Evolutionary conservation across 306 rosid species (phyloP).

Genomic region (Hylodesmum podocarpum): DNA sequence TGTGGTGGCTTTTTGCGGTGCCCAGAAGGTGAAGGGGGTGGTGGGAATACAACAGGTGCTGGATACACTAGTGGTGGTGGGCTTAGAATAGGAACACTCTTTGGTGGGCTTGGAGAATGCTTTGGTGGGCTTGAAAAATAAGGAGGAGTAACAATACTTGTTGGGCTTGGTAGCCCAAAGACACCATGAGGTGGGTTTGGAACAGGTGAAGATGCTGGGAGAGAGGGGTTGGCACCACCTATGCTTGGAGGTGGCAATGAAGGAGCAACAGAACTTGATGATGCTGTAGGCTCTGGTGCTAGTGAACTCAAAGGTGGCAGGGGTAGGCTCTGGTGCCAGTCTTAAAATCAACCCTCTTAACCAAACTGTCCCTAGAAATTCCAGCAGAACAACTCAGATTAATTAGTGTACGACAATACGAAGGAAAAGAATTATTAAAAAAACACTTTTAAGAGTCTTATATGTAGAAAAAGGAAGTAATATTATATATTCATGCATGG

Average conservation of each 20-base stretch:
- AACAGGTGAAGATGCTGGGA: constrained; percentile 18
- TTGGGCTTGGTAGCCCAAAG: constrained; percentile 22
- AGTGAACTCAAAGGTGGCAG: constrained; percentile 51
- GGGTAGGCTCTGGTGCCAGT: too few species aligned
- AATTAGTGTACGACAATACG: too few species aligned
- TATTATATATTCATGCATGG: too few species aligned
- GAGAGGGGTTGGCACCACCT: constrained; percentile 1
- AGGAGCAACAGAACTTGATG: constrained; percentile 22
- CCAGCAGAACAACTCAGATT: too few species aligned
- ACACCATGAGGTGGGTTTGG: constrained; percentile 38
- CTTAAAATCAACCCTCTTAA: too few species aligned
- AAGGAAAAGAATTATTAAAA: too few species aligned
- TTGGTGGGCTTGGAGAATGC: constrained; percentile 41
- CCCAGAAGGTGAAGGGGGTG: constrained; percentile 44
- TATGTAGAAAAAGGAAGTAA: too few species aligned
- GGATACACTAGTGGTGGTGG: constrained; percentile 41
- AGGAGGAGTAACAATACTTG: constrained; percentile 31
- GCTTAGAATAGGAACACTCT: constrained; percentile 34
- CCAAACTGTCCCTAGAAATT: too few species aligned
- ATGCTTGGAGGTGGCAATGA: constrained; percentile 18
- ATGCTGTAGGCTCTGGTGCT: constrained; percentile 51
- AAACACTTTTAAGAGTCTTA: too few species aligned
- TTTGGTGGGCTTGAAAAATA: constrained; percentile 39
- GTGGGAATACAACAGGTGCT: constrained; percentile 46
- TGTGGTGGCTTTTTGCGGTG: constrained; percentile 45